Evolutionary conservation across 2,329 filamentous ascomycete genomes (phyloP).

Genomic region (Macrophomina pseudophaseolina): DNA sequence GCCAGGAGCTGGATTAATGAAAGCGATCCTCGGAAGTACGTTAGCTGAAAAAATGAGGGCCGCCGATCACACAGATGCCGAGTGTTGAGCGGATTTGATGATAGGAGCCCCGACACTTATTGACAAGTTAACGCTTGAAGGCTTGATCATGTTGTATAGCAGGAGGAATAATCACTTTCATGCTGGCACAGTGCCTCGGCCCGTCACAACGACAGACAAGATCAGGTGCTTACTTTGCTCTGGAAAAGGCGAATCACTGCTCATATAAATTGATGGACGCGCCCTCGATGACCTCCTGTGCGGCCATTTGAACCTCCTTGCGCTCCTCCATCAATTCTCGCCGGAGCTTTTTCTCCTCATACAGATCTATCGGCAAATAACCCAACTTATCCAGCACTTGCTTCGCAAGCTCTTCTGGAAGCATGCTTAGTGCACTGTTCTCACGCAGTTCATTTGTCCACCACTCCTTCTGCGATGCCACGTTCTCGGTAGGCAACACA

Average conservation of each 20-base stretch:
- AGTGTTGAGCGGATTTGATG: too few species aligned
- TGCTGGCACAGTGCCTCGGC: too few species aligned
- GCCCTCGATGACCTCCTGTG: not conserved
- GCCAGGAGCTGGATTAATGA: too few species aligned
- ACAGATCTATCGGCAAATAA: not conserved
- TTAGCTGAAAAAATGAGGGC: too few species aligned
- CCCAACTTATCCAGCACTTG: not conserved
- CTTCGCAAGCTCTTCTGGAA: not conserved
- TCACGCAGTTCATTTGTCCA: not conserved
- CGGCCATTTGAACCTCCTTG: not conserved
- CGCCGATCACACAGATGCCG: too few species aligned
- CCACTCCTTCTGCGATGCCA: not conserved
- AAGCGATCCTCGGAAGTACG: too few species aligned
- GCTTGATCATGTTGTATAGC: too few species aligned
- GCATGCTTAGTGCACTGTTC: not conserved
- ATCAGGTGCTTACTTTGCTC: too few species aligned
- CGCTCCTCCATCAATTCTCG: not conserved
- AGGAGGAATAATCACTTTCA: too few species aligned
- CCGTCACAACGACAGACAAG: too few species aligned
- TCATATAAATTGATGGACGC: not conserved
- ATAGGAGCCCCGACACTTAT: too few species aligned
- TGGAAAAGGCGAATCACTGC: not conserved
- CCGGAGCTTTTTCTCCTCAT: not conserved
- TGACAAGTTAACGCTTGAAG: too few species aligned
- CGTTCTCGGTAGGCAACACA: not conserved